Percentiles rank a stretch among this genome's conserved stretches.
phyloP scores from a whole-genome alignment of 2,329 filamentous ascomycete species.

The Alternaria sp. region DNA sequence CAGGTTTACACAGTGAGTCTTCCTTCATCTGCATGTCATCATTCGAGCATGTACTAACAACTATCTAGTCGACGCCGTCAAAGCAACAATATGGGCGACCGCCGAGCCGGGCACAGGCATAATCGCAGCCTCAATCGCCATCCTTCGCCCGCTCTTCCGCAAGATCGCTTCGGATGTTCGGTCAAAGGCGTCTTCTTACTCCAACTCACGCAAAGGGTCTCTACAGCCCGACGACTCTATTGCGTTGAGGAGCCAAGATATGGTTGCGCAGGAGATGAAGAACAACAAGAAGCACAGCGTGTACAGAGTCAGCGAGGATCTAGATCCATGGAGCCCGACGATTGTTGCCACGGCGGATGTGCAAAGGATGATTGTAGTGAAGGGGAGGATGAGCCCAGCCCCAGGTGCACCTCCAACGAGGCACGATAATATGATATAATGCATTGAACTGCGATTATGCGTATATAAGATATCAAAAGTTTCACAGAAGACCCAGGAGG shows the following conservation, averaged over 20 bases:
- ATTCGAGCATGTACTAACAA: conserved; percentile 8
- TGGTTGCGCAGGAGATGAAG: not conserved
- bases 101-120: conserved; percentile 60
- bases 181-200: conserved; percentile 20
- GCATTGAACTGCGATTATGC: not conserved
- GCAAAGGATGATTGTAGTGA: conserved; percentile 19
- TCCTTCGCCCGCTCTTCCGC: conserved; percentile 55
- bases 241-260: conserved; percentile 19
- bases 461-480: not conserved
- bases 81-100: conserved; percentile 55
- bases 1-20: conserved; percentile 15
- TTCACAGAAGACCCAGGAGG: not conserved
- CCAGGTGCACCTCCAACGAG: not conserved
- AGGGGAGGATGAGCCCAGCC: conserved; percentile 11
- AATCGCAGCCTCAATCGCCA: conserved; percentile 56
- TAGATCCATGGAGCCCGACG: conserved; percentile 30
- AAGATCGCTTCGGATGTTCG: conserved; percentile 30
- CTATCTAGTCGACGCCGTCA: conserved; percentile 40
- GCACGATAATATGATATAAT: not conserved
- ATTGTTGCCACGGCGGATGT: conserved; percentile 22
- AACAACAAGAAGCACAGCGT: conserved; percentile 17
- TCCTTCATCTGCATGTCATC: not conserved
- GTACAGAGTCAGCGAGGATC: conserved; percentile 6
- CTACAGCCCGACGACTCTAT: conserved; percentile 13
- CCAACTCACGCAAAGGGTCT: conserved; percentile 14